These are phyloP conservation scores for Cunninghamia lanceolata DNA, from an alignment of 75 land plant genomes.

Conservation along the genomic window DNA sequence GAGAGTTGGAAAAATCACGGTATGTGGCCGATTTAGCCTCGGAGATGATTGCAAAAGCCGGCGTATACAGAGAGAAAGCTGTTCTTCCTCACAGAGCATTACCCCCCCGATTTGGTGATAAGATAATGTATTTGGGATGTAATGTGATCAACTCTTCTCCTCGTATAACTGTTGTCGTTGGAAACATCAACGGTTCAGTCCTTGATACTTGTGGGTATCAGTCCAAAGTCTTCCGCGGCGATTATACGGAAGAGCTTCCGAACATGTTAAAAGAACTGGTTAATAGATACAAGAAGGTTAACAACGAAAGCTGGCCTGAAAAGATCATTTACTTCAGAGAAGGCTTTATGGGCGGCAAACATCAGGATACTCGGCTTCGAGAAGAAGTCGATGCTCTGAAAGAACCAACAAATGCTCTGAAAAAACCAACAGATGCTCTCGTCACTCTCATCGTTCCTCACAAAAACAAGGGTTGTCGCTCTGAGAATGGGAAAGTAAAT, in stretches of 20 bases:
- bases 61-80: slow-evolving; percentile 43
- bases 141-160: slow-evolving; percentile 45
- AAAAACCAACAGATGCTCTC: slow-evolving; percentile 12
- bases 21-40: slow-evolving; percentile 41
- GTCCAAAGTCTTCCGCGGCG: slow-evolving; percentile 24
- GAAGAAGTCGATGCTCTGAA: slow-evolving; percentile 33
- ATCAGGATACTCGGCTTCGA: slow-evolving; percentile 41
- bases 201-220: slow-evolving; percentile 33
- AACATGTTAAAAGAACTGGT: slow-evolving; percentile 41
- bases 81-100: background rate
- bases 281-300: slow-evolving; percentile 14
- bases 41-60: slow-evolving; percentile 59
- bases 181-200: slow-evolving; percentile 27
- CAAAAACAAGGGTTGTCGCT: slow-evolving; percentile 41
- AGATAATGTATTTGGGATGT: slow-evolving; percentile 51
- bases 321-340: slow-evolving; percentile 46
- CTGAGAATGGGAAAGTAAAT: slow-evolving; percentile 30
- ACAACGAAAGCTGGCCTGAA: slow-evolving; percentile 13
- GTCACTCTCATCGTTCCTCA: slow-evolving; percentile 43
- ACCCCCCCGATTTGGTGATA: background rate
- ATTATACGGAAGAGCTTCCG: slow-evolving; percentile 32
- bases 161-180: slow-evolving; percentile 54
- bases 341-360: slow-evolving; percentile 40
- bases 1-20: background rate
- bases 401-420: background rate